Base-by-base conservation (phyloP, 2,329 filamentous ascomycete genomes). In the Pezicula neosporulosa region DNA sequence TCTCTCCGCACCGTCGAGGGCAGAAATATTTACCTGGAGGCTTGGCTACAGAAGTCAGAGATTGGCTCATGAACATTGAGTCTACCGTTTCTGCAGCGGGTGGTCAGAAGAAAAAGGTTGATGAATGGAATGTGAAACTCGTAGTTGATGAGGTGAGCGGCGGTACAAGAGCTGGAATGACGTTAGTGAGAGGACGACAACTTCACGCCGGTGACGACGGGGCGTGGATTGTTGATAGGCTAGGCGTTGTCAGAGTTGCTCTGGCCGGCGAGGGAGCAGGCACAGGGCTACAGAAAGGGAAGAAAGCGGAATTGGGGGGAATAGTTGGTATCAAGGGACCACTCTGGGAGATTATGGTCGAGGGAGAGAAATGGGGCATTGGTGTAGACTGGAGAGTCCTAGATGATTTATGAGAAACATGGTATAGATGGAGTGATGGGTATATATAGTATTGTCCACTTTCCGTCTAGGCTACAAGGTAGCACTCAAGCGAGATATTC, bases 1-100 rank as follows among this genome's bases (percentile, higher is more conserved):
- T 82, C 62, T 80, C 77, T 0, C 78, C 79, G 1, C 73, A 75
- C 44, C 69, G 76, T 24, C 72, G 72, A 52, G 72, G 70, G 0
- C 70, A 76, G 54, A 75, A 75, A 57, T 81, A 76, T 55, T 43
- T 78, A 0, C 64, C 72, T 1, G 70, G 71, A 3, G 78, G 78
- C 2, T 64, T 79, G 49, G 78, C 78, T 3, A 68, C 71, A 1
- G 74, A 71, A 44, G 61, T 80, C 28, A 70, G 76, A 45, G 66
- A 69, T 15, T 81, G 77, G 77, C 66, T 82, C 12, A 63, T 81
- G 15, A 76, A 78, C 48, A 53, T 68, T 9, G 64, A 66, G 35
- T 54, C 53, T 47, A 33, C 60, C 2, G 42, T 58, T 48, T 48
- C 60, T 28, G 42, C 53, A 8, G 50, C 43, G 36, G 30, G 16